Percentiles rank a stretch among this genome's conserved stretches.
These are phyloP conservation scores for Pleurotus djamor DNA, from an alignment of 768 basidiomycete species.

Conservation along the genomic window DNA sequence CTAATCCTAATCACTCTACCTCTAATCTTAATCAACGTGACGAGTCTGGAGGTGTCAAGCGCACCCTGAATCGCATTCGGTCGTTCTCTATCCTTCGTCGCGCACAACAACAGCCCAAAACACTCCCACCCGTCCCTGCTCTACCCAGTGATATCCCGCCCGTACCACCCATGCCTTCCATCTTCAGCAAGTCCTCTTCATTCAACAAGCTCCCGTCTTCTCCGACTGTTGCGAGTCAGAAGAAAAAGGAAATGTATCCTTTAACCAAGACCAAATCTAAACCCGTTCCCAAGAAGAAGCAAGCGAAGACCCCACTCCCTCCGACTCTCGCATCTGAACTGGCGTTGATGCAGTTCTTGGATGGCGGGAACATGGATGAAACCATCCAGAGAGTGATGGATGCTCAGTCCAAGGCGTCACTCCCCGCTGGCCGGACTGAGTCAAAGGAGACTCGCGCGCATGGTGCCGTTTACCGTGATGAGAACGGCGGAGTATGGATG, in stretches of 20 bases:
- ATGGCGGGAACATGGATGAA: slow-evolving; percentile 58
- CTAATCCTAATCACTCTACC: slow-evolving; percentile 9
- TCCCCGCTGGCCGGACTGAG: slow-evolving; percentile 12
- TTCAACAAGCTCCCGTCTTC: slow-evolving; percentile 18
- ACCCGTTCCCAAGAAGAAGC: neutral
- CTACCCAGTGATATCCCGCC: slow-evolving; percentile 19
- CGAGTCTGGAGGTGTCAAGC: slow-evolving; percentile 10
- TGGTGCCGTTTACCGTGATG: slow-evolving; percentile 51
- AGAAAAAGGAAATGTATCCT: slow-evolving; percentile 43
- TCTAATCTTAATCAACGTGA: neutral
- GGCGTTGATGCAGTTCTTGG: slow-evolving; percentile 62
- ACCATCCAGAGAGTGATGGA: slow-evolving; percentile 55
- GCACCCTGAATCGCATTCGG: slow-evolving; percentile 40
- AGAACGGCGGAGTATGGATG: slow-evolving; percentile 62
- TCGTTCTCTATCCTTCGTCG: slow-evolving; percentile 46
- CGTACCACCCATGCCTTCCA: slow-evolving; percentile 14
- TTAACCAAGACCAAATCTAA: slow-evolving; percentile 15
- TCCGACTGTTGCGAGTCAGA: slow-evolving; percentile 37
- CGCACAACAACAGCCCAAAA: slow-evolving; percentile 24
- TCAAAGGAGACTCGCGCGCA: neutral
- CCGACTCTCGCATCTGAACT: slow-evolving; percentile 65
- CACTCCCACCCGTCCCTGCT: slow-evolving; percentile 19
- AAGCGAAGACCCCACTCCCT: slow-evolving; percentile 21
- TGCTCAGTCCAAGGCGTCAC: slow-evolving; percentile 46
- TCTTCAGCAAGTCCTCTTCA: slow-evolving; percentile 7